Conservation (phyloP, 352 stramenopile genomes). For the Peronospora destructor region DNA sequence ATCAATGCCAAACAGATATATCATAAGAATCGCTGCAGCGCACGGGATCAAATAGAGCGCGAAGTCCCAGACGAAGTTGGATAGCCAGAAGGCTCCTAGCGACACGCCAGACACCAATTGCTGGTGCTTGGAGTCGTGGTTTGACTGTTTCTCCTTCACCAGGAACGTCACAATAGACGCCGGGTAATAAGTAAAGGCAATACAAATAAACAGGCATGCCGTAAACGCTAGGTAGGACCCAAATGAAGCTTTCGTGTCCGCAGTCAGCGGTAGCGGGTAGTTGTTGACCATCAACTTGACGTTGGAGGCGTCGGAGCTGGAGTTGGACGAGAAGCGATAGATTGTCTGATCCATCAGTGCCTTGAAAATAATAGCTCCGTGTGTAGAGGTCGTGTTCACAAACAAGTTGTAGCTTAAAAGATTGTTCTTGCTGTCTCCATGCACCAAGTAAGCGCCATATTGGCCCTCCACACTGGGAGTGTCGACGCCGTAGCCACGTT, state of each 20-base stretch:
- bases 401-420: constrained; percentile 58
- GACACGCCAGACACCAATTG: constrained; percentile 92
- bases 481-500: constrained; percentile 36
- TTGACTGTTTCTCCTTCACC: constrained; percentile 90
- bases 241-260: constrained; percentile 39
- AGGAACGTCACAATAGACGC: constrained; percentile 92
- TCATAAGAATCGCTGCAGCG: constrained; percentile 33
- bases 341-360: constrained; percentile 52
- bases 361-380: constrained; percentile 57
- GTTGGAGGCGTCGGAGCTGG: constrained; percentile 10
- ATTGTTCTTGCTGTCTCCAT: constrained; percentile 35
- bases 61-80: constrained; percentile 92
- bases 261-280: constrained; percentile 44
- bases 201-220: constrained; percentile 80
- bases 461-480: constrained; percentile 22
- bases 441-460: constrained; percentile 48
- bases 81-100: constrained; percentile 92
- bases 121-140: constrained; percentile 94
- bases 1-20: constrained; percentile 42
- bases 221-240: constrained; percentile 60
- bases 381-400: constrained; percentile 54
- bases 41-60: constrained; percentile 85
- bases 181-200: constrained; percentile 90
- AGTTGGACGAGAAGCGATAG: constrained; percentile 42
- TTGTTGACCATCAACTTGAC: constrained; percentile 45